Evolutionary conservation across 352 stramenopile genomes (phyloP).

Genomic region (Pythium brassicae): DNA sequence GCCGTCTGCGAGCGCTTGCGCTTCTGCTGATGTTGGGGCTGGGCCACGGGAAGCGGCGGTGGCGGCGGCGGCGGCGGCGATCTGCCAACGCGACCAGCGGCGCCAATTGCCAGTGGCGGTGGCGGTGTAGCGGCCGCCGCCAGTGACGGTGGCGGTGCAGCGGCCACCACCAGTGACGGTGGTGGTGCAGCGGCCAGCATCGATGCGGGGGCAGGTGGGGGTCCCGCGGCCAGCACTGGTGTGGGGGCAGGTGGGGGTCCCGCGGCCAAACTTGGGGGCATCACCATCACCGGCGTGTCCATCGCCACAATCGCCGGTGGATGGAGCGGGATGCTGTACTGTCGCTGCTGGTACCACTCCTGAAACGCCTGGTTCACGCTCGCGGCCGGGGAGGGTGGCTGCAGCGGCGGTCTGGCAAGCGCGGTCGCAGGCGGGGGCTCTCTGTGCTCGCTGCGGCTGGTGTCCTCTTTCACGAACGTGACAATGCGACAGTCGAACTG

Average conservation of each 20-base stretch:
- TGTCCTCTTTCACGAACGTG: slow-evolving; percentile 69
- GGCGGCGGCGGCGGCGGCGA: no score
- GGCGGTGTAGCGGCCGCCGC: no score
- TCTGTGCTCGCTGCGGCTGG: neutral
- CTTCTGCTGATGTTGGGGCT: neutral
- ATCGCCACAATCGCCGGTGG: neutral
- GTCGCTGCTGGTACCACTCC: neutral
- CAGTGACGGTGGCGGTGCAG: neutral
- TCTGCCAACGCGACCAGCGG: no score
- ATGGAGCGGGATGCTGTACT: neutral
- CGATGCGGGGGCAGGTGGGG: neutral
- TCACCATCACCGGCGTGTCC: neutral
- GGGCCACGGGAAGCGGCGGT: no score
- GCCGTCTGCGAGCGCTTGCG: slow-evolving; percentile 4
- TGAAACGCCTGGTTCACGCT: slow-evolving; percentile 6
- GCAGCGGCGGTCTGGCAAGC: no score
- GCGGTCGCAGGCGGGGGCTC: neutral
- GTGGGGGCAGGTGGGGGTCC: slow-evolving; percentile 1
- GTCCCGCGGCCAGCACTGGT: neutral
- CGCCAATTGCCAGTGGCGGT: no score
- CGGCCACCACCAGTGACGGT: neutral
- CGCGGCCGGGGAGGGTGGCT: neutral
- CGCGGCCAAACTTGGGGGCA: neutral
- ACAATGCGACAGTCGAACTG: slow-evolving; percentile 69
- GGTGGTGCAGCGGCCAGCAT: no score